Evolutionary conservation across 805 yeast genomes (phyloP), one percentile per base, ranked within the genome.

Genomic region (Metschnikowia continentalis): DNA sequence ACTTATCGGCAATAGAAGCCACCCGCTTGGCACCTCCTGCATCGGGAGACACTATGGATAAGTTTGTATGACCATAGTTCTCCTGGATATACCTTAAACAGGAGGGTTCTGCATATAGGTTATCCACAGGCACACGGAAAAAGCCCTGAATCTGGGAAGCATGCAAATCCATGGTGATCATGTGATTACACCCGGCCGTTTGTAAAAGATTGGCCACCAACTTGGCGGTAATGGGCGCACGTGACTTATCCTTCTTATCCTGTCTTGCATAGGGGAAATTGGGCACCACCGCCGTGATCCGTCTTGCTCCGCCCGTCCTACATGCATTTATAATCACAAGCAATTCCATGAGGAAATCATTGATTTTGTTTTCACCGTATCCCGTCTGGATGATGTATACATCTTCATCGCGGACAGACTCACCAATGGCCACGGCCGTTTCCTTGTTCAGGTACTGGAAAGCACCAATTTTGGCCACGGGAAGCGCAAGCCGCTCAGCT

Each of bases 21-120:
- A 91, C 99, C 58, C 99, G 81, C 70, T 92, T 92, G 49, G 98
- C 98, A 53, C 99, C 99, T 61, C 99, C 99, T 3, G 99, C 99
- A 72, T 92, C 99, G 3, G 99, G 99, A 4, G 97, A 90, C 11
- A 92, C 95, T 49, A 92, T 81, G 8, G 90, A 79, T 47, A 79
- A 72, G 52, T 83, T 76, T 32, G 71, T 70, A 54, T 75, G 70
- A 55, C 79, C 77, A 42, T 82, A 74, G 56, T 82, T 79, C 54
- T 83, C 88, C 56, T 80, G 82, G 60, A 92, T 88, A 68, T 88
- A 94, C 59, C 87, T 75, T 44, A 92, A 78, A 19, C 88, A 95
- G 50, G 86, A 82, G 44, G 99, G 98, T 65, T 94, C 98, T 17
- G 96, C 97, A 61, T 91, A 92, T 55, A 92, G 76, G 64, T 92